Percentiles rank a stretch among this genome's conserved stretches.
phyloP scores from a whole-genome alignment of 192 early-diverging fungal species.

The Coemansia sp. region DNA sequence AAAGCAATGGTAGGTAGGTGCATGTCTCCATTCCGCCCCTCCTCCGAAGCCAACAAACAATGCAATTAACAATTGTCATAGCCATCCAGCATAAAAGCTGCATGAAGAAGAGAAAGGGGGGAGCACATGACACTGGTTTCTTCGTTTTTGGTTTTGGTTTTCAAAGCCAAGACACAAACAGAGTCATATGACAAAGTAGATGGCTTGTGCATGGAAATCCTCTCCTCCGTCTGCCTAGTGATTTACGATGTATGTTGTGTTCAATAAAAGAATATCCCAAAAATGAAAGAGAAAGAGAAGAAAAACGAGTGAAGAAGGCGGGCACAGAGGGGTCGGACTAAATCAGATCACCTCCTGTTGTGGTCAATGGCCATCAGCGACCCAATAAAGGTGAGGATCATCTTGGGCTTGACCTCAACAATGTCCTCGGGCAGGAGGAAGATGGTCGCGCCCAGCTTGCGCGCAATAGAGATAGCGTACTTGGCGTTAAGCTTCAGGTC shows the following conservation, averaged over 20 bases:
- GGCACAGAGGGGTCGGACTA: background rate
- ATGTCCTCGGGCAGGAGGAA: slow-evolving; percentile 99
- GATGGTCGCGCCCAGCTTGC: slow-evolving; percentile 98
- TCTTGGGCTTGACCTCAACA: slow-evolving; percentile 94
- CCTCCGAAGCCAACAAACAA: background rate
- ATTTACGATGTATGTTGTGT: background rate
- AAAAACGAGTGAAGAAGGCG: background rate
- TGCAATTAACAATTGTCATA: background rate
- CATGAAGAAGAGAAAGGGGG: background rate
- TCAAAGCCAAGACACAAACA: no score
- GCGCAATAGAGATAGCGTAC: slow-evolving; percentile 96
- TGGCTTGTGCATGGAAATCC: no score
- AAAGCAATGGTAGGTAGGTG: no score
- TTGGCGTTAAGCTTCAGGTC: slow-evolving; percentile 91
- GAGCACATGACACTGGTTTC: background rate
- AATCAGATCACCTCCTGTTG: background rate
- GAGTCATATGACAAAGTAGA: no score
- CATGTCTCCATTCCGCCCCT: background rate
- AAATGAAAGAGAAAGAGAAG: slow-evolving; percentile 4
- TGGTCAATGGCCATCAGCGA: slow-evolving; percentile 82
- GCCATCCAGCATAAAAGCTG: background rate
- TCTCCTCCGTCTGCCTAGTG: no score
- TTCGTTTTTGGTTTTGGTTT: background rate
- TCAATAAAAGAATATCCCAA: background rate
- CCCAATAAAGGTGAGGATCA: slow-evolving; percentile 95